Conservation (phyloP, 2,329 filamentous ascomycete genomes). For the Rugonectria rugulosa region DNA sequence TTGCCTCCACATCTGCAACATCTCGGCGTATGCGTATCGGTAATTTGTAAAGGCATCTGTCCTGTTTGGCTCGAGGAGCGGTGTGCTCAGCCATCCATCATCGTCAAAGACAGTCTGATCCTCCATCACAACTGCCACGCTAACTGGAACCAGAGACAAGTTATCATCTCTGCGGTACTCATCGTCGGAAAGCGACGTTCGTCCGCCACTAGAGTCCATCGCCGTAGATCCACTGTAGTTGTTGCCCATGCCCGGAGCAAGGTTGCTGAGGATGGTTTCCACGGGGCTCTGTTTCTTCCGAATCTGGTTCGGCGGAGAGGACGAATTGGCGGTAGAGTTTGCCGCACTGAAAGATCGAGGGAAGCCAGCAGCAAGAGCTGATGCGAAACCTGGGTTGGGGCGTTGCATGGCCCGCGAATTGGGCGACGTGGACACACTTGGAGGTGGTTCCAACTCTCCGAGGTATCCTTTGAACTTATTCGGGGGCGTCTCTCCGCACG, state of each 20-base stretch:
- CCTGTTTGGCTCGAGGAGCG: slow-evolving; percentile 63
- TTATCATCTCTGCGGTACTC: slow-evolving; percentile 56
- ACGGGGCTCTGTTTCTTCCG: slow-evolving; percentile 68
- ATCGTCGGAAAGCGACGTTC: slow-evolving; percentile 63
- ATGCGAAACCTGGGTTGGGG: slow-evolving; percentile 62
- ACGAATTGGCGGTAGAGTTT: slow-evolving; percentile 44
- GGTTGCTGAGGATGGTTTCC: slow-evolving; percentile 64
- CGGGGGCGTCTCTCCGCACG: slow-evolving; percentile 68
- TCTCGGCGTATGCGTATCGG: slow-evolving; percentile 71
- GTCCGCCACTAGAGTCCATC: slow-evolving; percentile 55
- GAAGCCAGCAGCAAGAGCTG: slow-evolving; percentile 63
- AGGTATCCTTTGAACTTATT: slow-evolving; percentile 56
- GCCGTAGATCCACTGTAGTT: slow-evolving; percentile 58
- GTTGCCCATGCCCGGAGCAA: slow-evolving; percentile 57
- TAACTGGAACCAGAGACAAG: slow-evolving; percentile 57
- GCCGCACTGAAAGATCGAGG: slow-evolving; percentile 53
- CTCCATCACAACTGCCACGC: slow-evolving; percentile 61
- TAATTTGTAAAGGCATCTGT: slow-evolving; percentile 63
- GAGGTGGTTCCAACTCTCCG: slow-evolving; percentile 55
- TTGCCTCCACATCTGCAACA: slow-evolving; percentile 72
- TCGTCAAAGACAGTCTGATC: slow-evolving; percentile 74
- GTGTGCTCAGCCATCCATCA: slow-evolving; percentile 68
- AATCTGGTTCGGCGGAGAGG: slow-evolving; percentile 53
- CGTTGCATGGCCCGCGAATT: slow-evolving; percentile 62
- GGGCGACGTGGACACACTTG: slow-evolving; percentile 67